Percentiles rank a stretch among this genome's conserved stretches.
Evolutionary conservation across 176 grass and related monocot species (phyloP).

Genomic region (Coix lacrymajobi): DNA sequence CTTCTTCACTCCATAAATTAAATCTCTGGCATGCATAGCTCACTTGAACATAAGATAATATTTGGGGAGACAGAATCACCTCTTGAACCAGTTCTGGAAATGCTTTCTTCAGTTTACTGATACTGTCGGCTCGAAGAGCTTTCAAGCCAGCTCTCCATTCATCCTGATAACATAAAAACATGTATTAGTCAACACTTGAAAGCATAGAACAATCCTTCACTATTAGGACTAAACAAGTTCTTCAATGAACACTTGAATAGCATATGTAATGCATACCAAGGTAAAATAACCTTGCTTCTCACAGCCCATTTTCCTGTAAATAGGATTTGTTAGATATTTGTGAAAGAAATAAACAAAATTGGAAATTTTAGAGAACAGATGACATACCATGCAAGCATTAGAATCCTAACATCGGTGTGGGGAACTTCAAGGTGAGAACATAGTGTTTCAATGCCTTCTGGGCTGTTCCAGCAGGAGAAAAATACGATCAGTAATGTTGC

Average conservation of each 20-base stretch:
- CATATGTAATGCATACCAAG: constrained; percentile 53
- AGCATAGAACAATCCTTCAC: background rate
- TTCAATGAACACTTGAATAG: background rate
- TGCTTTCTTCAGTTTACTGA: constrained; percentile 91
- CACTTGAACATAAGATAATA: background rate
- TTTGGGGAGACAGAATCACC: constrained; percentile 43
- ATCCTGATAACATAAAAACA: constrained; percentile 46
- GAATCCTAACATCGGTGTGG: constrained; percentile 95
- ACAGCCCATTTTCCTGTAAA: constrained; percentile 89
- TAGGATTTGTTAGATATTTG: constrained; percentile 20
- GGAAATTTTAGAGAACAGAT: constrained; percentile 1
- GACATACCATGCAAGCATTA: constrained; percentile 96
- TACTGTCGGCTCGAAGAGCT: constrained; percentile 82
- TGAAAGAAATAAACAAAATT: background rate
- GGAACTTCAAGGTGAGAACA: constrained; percentile 87
- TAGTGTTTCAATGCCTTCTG: constrained; percentile 91
- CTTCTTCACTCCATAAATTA: constrained; percentile 10
- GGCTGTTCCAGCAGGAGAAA: constrained; percentile 40
- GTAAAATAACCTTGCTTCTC: constrained; percentile 97
- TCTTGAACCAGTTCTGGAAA: constrained; percentile 90
- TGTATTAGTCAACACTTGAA: constrained; percentile 20
- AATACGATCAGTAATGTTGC: background rate
- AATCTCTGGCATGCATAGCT: constrained; percentile 28
- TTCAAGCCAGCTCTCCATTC: constrained; percentile 93
- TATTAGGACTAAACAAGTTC: background rate